phyloP scores from a whole-genome alignment of 306 rosid genomes.

The Sechiopsis laciniata region DNA sequence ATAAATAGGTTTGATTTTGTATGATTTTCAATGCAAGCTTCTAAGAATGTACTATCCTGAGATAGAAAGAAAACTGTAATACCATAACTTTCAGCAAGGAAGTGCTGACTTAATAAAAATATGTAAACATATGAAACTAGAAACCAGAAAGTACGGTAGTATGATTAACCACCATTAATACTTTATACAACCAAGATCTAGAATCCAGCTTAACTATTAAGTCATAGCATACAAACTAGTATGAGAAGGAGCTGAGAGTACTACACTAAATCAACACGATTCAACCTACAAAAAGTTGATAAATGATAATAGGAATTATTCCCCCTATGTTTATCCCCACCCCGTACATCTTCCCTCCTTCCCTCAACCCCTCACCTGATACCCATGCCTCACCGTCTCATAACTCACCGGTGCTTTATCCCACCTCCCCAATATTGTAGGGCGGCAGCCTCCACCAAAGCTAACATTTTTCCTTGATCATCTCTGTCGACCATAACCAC shows the following conservation, averaged over 20 bases:
- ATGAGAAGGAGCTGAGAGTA: conserved; percentile 16
- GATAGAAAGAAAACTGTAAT: conserved; percentile 25
- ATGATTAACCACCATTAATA: background rate
- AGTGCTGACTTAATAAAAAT: background rate
- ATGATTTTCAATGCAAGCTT: conserved; percentile 98
- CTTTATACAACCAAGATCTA: background rate
- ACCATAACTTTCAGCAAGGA: conserved; percentile 8
- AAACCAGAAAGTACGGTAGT: background rate
- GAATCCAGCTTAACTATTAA: conserved; percentile 3
- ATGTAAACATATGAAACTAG: background rate
- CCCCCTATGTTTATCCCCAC: too few species aligned
- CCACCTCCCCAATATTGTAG: background rate
- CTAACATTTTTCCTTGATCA: background rate
- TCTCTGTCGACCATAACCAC: background rate
- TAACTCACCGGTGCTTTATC: background rate
- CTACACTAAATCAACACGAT: background rate
- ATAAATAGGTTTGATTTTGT: conserved; percentile 91
- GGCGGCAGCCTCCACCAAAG: background rate
- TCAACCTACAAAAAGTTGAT: background rate
- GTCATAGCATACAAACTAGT: background rate
- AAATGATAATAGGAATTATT: background rate
- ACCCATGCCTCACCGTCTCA: too few species aligned
- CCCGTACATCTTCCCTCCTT: too few species aligned
- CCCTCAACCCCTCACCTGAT: too few species aligned
- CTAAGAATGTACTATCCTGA: conserved; percentile 89